Base-by-base conservation (phyloP, 768 basidiomycete species). In the Naganishia vaughanmartiniae region DNA sequence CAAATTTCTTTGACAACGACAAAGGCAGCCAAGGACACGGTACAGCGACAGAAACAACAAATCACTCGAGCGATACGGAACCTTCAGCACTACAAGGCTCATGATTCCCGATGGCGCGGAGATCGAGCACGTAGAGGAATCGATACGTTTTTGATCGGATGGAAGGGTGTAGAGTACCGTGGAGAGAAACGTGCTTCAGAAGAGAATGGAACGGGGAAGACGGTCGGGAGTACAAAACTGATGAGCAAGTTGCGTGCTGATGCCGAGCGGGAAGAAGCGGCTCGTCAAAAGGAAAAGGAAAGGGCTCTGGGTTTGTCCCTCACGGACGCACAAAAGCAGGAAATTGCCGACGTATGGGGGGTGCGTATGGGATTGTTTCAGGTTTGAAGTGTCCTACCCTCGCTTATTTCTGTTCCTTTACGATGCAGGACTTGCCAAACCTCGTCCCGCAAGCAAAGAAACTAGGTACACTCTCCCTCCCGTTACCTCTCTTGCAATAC, bases 71-170 rank as follows among this genome's bases (percentile, higher is more conserved):
- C 60, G 3, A 7, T 70, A 15, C 31, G 63, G 14, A 70, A 65
- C 26, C 51, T 70, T 10, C 58, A 51, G 11, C 63, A 65, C 34
- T 65, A 70, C 51, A 70, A 70, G 26, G 57, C 60, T 6, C 26
- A 21, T 12, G 69, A 70, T 45, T 46, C 60, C 28, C 69, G 63
- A 26, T 65, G 69, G 69, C 34, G 53, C 42, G 69, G 58, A 5
- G 39, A 63, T 28, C 46, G 58, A 11, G 69, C 69, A 26, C 45
- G 34, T 2, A 14, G 34, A 34, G 58, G 55, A 28, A 70, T 77
- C 56, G 79, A 81, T 65, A 78, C 75, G 5, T 72, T 81, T 0
- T 65, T 81, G 30, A 36, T 81, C 17, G 80, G 80, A 5, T 81
- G 76, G 69, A 75, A 76, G 65, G 78, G 78, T 1, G 70, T 81